Conservation (phyloP, 352 stramenopile species). For the Globisporangium echinulatum region DNA sequence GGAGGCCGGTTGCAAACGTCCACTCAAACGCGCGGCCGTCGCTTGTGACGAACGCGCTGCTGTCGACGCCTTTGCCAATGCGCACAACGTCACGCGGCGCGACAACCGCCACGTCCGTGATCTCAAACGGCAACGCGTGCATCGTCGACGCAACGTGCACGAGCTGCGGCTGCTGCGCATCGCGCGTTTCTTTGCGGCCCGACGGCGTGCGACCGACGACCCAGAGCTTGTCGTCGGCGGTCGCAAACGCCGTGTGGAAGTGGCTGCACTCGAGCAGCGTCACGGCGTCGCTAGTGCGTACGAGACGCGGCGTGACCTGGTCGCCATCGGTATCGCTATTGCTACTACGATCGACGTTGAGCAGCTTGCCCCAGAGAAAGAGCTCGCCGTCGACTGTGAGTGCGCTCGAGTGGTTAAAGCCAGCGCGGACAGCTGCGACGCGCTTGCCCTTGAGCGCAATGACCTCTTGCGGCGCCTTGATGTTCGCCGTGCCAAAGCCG, state of each 20-base stretch:
- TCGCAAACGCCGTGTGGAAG: conserved; percentile 82
- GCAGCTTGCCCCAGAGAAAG: conserved; percentile 81
- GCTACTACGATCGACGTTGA: conserved; percentile 59
- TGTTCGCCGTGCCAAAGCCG: conserved; percentile 74
- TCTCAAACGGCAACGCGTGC: conserved; percentile 63
- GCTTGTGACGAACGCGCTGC: conserved; percentile 57
- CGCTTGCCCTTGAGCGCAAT: conserved; percentile 70
- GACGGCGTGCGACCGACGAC: conserved; percentile 70
- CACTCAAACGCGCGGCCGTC: conserved; percentile 73
- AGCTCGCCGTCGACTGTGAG: conserved; percentile 71
- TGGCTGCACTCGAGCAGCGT: conserved; percentile 67
- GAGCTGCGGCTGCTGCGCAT: conserved; percentile 31
- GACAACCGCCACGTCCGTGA: conserved; percentile 47
- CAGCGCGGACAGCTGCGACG: conserved; percentile 55
- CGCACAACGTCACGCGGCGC: conserved; percentile 36
- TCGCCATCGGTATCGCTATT: conserved; percentile 25
- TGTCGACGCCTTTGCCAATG: conserved; percentile 78
- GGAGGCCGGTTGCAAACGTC: conserved; percentile 55
- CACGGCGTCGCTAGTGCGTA: conserved; percentile 66
- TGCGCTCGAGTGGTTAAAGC: conserved; percentile 81
- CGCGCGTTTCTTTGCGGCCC: conserved; percentile 31
- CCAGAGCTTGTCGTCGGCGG: conserved; percentile 71
- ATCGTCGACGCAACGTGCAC: conserved; percentile 56
- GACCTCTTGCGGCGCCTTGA: conserved; percentile 62
- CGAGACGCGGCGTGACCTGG: conserved; percentile 64